These are phyloP conservation scores for Solanum virginianum DNA, from an alignment of 257 asterid genomes.

Conservation along the genomic window DNA sequence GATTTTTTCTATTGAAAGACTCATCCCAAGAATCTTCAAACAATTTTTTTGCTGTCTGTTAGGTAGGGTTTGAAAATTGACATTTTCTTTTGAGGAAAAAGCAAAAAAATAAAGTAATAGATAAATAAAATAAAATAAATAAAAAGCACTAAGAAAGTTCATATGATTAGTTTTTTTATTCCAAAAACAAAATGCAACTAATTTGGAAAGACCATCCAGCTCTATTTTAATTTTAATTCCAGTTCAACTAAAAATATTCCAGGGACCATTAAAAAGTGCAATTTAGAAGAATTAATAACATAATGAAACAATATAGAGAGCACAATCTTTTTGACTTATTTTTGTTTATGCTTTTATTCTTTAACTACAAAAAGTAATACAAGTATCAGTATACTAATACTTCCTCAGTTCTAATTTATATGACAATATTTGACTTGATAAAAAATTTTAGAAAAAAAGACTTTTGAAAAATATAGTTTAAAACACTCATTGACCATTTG, in stretches of 20 bases:
- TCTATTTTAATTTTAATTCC: neutral
- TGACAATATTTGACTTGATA: too few species aligned
- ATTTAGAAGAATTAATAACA: neutral
- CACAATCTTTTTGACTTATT: neutral
- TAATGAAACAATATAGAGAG: neutral
- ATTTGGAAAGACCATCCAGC: neutral
- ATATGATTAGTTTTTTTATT: neutral
- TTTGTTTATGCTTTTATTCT: neutral
- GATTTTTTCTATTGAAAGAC: neutral
- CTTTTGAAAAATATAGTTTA: neutral
- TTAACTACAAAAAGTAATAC: neutral
- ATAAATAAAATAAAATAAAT: too few species aligned
- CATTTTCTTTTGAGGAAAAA: neutral
- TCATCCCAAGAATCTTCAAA: neutral
- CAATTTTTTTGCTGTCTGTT: neutral
- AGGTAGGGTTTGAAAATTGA: neutral
- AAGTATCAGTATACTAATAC: neutral
- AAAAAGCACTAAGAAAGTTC: neutral
- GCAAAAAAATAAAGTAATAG: too few species aligned
- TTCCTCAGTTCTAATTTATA: too few species aligned
- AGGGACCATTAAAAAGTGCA: slow-evolving; percentile 9
- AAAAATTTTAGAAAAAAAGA: too few species aligned
- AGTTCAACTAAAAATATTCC: neutral
- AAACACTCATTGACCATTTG: neutral
- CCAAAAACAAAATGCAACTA: neutral